Evolutionary conservation across 2,329 filamentous ascomycete species (phyloP).

Genomic region (Colletotrichum chrysophilum): DNA sequence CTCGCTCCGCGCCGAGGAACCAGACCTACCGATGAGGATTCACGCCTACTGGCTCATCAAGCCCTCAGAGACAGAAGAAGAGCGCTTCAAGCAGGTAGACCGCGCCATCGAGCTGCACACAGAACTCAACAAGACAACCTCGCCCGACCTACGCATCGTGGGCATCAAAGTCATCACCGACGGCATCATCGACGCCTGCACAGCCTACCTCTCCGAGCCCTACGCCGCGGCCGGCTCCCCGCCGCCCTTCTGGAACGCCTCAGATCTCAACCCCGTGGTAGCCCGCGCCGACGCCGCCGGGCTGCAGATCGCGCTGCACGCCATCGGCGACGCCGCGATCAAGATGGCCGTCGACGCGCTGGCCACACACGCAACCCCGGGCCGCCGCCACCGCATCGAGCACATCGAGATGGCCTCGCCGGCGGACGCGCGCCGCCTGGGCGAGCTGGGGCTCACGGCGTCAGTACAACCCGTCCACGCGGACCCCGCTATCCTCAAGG

Average conservation of each 20-base stretch:
- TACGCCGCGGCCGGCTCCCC: conserved; percentile 51
- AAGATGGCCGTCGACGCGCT: conserved; percentile 55
- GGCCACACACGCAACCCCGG: conserved; percentile 36
- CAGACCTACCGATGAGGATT: conserved; percentile 48
- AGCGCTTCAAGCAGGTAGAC: conserved; percentile 52
- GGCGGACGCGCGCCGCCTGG: conserved; percentile 55
- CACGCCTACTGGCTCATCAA: conserved; percentile 64
- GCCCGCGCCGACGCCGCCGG: conserved; percentile 49
- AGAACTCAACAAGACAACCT: conserved; percentile 36
- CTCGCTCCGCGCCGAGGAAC: conserved; percentile 43
- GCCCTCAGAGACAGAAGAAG: conserved; percentile 45
- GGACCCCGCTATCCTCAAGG: conserved; percentile 59
- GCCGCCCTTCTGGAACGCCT: conserved; percentile 54
- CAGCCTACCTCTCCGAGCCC: conserved; percentile 58
- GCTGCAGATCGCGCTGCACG: conserved; percentile 62
- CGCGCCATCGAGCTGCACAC: conserved; percentile 50
- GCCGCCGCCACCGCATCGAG: conserved; percentile 59
- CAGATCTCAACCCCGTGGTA: conserved; percentile 55
- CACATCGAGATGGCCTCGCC: conserved; percentile 59
- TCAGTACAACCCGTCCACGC: conserved; percentile 55
- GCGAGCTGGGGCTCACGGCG: conserved; percentile 55
- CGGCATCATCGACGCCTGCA: conserved; percentile 63
- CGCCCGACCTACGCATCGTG: conserved; percentile 47
- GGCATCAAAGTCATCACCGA: conserved; percentile 66
- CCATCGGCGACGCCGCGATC: conserved; percentile 61